Percentiles rank a stretch among this genome's conserved stretches.
Conservation (phyloP, 345 rosid genomes). For the Eucalyptus caleyi region DNA sequence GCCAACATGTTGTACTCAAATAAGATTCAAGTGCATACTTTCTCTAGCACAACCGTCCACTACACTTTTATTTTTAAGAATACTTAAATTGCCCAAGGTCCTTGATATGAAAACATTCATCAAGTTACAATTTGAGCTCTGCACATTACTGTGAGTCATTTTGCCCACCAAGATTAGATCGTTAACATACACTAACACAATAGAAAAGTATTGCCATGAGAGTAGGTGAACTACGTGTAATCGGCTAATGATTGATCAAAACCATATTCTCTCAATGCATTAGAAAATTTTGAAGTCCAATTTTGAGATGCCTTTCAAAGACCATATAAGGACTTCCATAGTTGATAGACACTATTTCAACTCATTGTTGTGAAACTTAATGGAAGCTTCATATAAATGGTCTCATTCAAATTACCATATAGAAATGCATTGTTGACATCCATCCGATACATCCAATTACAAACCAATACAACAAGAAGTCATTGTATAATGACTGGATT, state of each 20-base stretch:
- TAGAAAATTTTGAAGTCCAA: neutral
- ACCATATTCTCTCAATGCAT: neutral
- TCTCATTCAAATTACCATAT: neutral
- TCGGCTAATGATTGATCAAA: neutral
- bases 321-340: neutral
- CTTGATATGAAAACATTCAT: neutral
- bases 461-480: neutral
- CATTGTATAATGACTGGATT: neutral
- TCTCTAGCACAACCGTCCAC: neutral
- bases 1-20: neutral
- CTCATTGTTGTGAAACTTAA: neutral
- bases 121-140: neutral
- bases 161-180: neutral
- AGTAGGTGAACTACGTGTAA: neutral
- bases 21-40: neutral
- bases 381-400: neutral
- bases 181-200: neutral
- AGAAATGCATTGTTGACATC: neutral
- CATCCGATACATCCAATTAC: neutral
- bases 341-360: neutral
- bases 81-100: neutral
- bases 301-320: neutral
- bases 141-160: neutral
- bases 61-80: neutral
- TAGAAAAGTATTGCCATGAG: neutral